Evolutionary conservation across 202 grass and related monocot species (phyloP).

Genomic region (Cymbopogon flexuosus): DNA sequence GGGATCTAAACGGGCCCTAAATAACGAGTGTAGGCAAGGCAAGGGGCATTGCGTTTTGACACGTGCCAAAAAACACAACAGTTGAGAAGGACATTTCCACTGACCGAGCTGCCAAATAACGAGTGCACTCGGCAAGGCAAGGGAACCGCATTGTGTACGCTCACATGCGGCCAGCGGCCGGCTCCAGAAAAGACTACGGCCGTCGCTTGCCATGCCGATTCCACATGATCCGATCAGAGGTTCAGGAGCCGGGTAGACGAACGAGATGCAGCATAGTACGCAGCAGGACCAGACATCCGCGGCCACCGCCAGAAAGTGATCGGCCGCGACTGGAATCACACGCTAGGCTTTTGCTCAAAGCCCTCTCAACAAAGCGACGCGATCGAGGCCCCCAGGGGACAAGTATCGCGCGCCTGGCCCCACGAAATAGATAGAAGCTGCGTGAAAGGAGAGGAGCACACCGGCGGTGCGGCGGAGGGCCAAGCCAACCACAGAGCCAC

Average conservation of each 20-base stretch:
- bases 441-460: background rate
- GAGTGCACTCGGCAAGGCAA: no score
- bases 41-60: no score
- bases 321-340: background rate
- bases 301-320: background rate
- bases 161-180: no score
- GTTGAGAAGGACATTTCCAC: no score
- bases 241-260: no score
- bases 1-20: no score
- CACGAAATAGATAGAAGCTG: slow-evolving; percentile 27
- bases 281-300: background rate
- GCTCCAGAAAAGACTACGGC: background rate
- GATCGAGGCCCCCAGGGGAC: background rate
- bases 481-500: background rate
- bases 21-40: no score
- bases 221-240: background rate
- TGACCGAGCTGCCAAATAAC: background rate
- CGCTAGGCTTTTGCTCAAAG: slow-evolving; percentile 12
- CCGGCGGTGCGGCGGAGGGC: background rate
- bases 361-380: rapidly evolving
- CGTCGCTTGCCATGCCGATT: background rate
- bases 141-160: background rate
- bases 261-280: no score
- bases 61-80: no score
- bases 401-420: slow-evolving; percentile 16